Base-by-base conservation (phyloP, 208 protist genomes). In the Naegleria lovaniensis region DNA sequence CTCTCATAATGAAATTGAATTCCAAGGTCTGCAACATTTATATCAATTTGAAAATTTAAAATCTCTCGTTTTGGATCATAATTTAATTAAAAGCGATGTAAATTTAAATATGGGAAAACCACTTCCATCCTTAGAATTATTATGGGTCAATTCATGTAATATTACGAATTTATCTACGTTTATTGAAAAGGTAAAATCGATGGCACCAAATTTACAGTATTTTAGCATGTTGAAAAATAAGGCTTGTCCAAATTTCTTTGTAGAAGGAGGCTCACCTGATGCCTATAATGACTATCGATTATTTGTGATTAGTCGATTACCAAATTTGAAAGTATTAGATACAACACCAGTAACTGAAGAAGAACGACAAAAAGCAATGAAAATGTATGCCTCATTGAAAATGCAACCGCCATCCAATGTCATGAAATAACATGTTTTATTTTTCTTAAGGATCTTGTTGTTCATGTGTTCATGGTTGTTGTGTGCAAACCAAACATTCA, bases 221-320 rank as follows among this genome's bases (percentile, higher is more conserved):
- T 40, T 89, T 40, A 67, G 48, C 7, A 89, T 89, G 85, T 41
- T 67, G 48, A 67, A 59, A 19, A 89, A 89, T 89, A 38, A 89
- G n/a, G 85, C 85, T 55, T 89, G 85, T 67, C 85, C 85, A 11
- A 89, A 89, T 40, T 89, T 41, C 25, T 89, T 89, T 41, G 55
- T 67, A 3, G 55, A 88, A 58, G 85, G 85, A 41, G 85, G 85
- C 9, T 40, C 48, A 29, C 25, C 36, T 13, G 48, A 89, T 25
- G 4, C 13, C 3, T 89, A 89, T 67, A 9, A 55, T 25, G 85
- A 89, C 39, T 89, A 89, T 67, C 5, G 85, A 40, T 39, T 39
- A 5, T 89, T 89, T 67, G 85, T 89, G 0, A 67, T 89, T 39
- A 67, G 48, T 67, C n/a, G 85, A 67, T 89, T 89, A 29, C 16